A percentile compares a stretch with the other conserved stretches of the same genome.
Evolutionary conservation across 106 monocot species (phyloP).

Genomic region (Allium cepa): DNA sequence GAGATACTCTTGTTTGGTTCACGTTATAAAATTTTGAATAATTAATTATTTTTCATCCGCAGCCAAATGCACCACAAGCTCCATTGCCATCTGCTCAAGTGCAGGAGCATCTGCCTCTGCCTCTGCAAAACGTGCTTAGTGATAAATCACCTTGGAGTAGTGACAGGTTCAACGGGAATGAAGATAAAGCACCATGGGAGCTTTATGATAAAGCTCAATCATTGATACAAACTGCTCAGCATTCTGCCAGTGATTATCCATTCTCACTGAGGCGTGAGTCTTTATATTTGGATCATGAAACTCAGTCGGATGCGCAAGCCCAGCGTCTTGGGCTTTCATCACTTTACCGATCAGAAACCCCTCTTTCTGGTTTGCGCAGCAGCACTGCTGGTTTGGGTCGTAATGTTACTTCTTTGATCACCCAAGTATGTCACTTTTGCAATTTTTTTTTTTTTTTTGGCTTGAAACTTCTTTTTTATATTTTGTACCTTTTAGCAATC

Average conservation of each 20-base stretch:
- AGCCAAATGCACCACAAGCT: conserved; percentile 13
- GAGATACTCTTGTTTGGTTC: not conserved
- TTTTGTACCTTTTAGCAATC: not conserved
- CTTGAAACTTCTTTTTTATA: not conserved
- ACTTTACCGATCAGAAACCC: conserved; percentile 75
- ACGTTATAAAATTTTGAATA: conserved; percentile 1
- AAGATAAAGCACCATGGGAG: conserved; percentile 8
- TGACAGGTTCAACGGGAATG: too few species aligned
- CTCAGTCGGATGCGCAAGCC: conserved; percentile 39
- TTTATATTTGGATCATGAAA: conserved; percentile 49
- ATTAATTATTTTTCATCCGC: not conserved
- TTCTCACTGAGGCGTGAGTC: conserved; percentile 51
- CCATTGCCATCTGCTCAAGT: not conserved
- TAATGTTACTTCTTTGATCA: conserved; percentile 48
- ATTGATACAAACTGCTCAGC: conserved; percentile 19
- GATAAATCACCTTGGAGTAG: too few species aligned
- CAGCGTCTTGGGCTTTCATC: conserved; percentile 40
- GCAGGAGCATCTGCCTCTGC: conserved; percentile 29
- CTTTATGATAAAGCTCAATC: conserved; percentile 36
- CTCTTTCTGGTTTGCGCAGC: conserved; percentile 42
- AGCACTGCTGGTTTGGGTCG: conserved; percentile 33
- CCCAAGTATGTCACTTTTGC: conserved; percentile 59
- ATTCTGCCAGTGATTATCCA: conserved; percentile 42
- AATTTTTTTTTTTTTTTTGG: not conserved
- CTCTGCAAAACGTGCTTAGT: too few species aligned